Evolutionary conservation across 108 stramenopile genomes (phyloP).

Genomic region (Aurantiochytrium sp.): DNA sequence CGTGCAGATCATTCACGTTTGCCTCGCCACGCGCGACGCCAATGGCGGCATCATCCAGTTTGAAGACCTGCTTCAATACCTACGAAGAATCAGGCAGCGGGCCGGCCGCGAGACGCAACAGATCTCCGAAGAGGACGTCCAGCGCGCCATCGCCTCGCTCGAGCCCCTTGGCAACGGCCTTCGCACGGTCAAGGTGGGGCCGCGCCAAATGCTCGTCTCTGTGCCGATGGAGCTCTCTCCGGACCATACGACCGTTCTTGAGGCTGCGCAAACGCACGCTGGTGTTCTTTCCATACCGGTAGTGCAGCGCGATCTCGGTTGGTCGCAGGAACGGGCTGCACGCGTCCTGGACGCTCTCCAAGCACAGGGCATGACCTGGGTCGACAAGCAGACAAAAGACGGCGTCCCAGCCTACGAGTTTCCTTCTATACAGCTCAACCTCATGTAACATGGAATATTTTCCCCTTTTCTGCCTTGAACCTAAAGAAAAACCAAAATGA

Average conservation of each 20-base stretch:
- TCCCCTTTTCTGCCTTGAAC: too few species aligned
- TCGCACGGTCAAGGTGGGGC: neutral
- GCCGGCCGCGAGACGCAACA: neutral
- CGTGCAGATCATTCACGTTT: slow-evolving; percentile 88
- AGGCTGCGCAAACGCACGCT: neutral
- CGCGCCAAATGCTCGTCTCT: neutral
- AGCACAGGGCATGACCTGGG: neutral
- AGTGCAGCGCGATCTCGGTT: neutral
- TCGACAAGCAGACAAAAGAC: neutral
- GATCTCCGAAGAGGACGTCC: neutral
- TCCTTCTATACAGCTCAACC: neutral
- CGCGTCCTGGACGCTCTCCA: neutral
- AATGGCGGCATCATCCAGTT: slow-evolving; percentile 88
- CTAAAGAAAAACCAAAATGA: too few species aligned
- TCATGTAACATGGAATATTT: neutral
- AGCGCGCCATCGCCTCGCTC: slow-evolving; percentile 6
- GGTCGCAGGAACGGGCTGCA: neutral
- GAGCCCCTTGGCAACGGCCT: slow-evolving; percentile 10
- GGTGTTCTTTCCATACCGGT: neutral
- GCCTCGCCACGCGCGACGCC: slow-evolving; percentile 67
- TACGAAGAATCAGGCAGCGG: neutral
- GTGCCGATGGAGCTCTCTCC: slow-evolving; percentile 8
- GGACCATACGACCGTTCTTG: neutral
- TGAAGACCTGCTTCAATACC: neutral
- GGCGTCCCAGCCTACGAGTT: neutral